Evolutionary conservation across 2,329 filamentous ascomycete species (phyloP).

Genomic region (Paracorniculantispora psalliotae): DNA sequence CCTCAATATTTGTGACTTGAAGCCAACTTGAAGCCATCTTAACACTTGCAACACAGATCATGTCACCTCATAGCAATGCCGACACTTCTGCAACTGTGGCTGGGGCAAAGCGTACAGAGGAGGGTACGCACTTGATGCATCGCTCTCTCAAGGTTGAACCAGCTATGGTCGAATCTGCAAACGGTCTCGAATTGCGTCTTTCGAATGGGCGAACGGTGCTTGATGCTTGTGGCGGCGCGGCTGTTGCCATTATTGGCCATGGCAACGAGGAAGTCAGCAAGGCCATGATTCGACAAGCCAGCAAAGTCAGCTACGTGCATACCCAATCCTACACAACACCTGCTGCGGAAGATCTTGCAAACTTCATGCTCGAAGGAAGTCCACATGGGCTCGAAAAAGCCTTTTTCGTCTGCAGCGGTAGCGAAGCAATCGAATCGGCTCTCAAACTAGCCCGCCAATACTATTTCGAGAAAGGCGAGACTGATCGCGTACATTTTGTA

Average conservation of each 20-base stretch:
- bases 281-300: slow-evolving; percentile 51
- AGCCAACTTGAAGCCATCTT: no score
- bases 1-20: no score
- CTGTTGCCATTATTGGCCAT: slow-evolving; percentile 60
- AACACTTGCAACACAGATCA: neutral
- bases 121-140: slow-evolving; percentile 25
- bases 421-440: slow-evolving; percentile 40
- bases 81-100: slow-evolving; percentile 2
- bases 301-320: slow-evolving; percentile 28
- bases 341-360: slow-evolving; percentile 26
- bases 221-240: slow-evolving; percentile 33
- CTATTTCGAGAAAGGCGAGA: slow-evolving; percentile 34
- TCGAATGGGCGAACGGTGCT: slow-evolving; percentile 28
- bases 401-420: slow-evolving; percentile 22
- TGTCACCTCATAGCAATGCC: slow-evolving; percentile 18
- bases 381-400: slow-evolving; percentile 22
- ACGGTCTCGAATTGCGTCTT: slow-evolving; percentile 32
- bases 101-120: neutral
- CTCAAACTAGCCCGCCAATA: slow-evolving; percentile 47
- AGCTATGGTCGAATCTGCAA: slow-evolving; percentile 37
- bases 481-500: slow-evolving; percentile 37
- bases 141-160: slow-evolving; percentile 28
- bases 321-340: slow-evolving; percentile 22
- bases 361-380: slow-evolving; percentile 20
- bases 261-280: slow-evolving; percentile 49